Base-by-base conservation (phyloP, 208 protist species). In the Trypanosoma mega region DNA sequence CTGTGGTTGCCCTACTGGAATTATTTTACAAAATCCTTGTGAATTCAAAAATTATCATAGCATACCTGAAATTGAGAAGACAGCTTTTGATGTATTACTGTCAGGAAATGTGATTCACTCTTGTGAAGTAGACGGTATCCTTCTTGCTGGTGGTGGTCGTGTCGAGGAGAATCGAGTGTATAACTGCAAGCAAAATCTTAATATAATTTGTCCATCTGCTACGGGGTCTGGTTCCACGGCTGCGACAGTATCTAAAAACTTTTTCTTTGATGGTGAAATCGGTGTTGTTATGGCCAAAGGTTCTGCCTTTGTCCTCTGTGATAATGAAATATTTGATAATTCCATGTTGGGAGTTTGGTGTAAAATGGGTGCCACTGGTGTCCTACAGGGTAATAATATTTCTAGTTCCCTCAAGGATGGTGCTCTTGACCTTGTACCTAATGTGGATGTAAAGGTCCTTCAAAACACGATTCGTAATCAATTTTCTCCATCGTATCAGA, bases 251-350 rank as follows among this genome's bases (percentile, higher is more conserved):
- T 43, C 50, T 5, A 45, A 54, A 14, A 88, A 85, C 74, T 63
- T 34, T n/a, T 62, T 92, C 30, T 90, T 78, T 57, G 80, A 90
- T 76, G 87, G 84, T 66, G 58, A 41, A 2, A 58, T 78, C 31
- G 85, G 88, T 14, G 26, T 92, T 20, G 9, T 64, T 45, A 26
- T 89, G 12, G 72, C 75, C n/a, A 70, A 89, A 23, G 66, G 80
- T 33, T 80, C 72, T 24, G 59, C 61, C 3, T 50, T 47, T 2
- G 27, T 52, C 30, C 46, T 73, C 26, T 6, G 52, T 8, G 75
- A 85, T 30, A 90, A 90, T 74, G 83, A 95, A 49, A 68, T 95
- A 31, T 95, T 95, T 45, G 89, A 95, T 62, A 95, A 95, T 43
- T 64, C 64, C 48, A 21, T 57, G 1, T 48, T 74, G 16, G 89